Base-by-base conservation (phyloP, 345 rosid species). In the Leavenworthia alabamica region DNA sequence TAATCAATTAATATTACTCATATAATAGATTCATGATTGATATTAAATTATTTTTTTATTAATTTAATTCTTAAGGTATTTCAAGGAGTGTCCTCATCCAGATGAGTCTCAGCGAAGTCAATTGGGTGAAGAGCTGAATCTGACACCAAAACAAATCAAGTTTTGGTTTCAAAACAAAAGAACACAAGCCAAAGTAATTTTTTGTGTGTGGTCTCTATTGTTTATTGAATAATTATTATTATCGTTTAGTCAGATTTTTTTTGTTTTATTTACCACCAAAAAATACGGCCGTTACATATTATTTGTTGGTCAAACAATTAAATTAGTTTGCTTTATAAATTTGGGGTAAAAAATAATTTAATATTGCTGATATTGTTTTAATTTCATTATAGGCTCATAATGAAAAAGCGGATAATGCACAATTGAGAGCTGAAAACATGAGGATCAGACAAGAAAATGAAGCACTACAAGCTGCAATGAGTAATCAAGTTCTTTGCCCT, bases 101-200 rank as follows among this genome's bases (percentile, higher is more conserved):
- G 86, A 85, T 14, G 90, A 90, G 0, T 64, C 23, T 7, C 97
- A 87, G 53, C 67, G 88, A 57, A 68, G 78, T 7, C 75, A 69
- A 9, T 24, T 90, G 41, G 64, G 90, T 28, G 70, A 33, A 46
- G 89, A 90, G 22, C 57, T 90, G 36, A 78, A 84, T 4, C 75
- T 90, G 0, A 78, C 40, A 15, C 74, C 80, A 11, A 77, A 63
- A 54, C 97, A 87, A 68, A 77, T 90, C 66, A 90, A 82, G 24
- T 87, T 87, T 56, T 90, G 97, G 97, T 90, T 90, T 62, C 93
- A 85, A 49, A 87, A 87, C 75, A 90, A 79, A 72, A 79, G 93
- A 55, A 85, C 93, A 13, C 95, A 87, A 53, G 40, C 62, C 2
- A 90, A 87, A 84, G 97, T 85, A 37, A 20, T 46, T 24, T 11